These are phyloP conservation scores for Carex littledalei DNA, from an alignment of 176 grass and related monocot species.

Conservation along the genomic window DNA sequence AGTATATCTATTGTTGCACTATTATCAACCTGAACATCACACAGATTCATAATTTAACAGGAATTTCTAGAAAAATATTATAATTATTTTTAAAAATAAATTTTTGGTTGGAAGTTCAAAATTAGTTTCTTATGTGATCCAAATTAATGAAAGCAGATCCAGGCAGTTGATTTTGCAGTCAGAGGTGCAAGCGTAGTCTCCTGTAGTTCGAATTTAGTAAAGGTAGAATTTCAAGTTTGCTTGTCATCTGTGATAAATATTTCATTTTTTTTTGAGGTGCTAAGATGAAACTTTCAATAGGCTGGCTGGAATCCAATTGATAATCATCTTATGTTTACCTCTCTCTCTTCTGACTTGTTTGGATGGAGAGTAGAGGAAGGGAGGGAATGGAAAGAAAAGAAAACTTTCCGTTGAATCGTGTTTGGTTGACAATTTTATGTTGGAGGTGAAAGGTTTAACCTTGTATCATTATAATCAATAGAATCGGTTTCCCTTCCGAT, in stretches of 20 bases:
- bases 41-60: background rate
- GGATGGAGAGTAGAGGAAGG: no score
- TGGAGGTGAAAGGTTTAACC: no score
- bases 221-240: conserved; percentile 37
- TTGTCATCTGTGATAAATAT: background rate
- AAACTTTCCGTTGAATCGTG: no score
- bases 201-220: conserved; percentile 88
- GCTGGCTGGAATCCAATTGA: background rate
- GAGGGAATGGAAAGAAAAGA: no score
- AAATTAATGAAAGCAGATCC: conserved; percentile 47
- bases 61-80: background rate
- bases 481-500: no score
- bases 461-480: no score
- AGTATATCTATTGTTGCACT: background rate
- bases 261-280: background rate
- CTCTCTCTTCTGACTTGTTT: no score
- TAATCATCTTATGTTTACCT: background rate
- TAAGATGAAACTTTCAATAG: background rate
- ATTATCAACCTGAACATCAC: conserved; percentile 20
- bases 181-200: conserved; percentile 96
- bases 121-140: conserved; percentile 18
- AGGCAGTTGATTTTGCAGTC: conserved; percentile 89
- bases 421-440: no score
- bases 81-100: background rate
- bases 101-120: conserved; percentile 20